Conservation (phyloP, 2,329 filamentous ascomycete species). For the Pleoardoris graminearum region DNA sequence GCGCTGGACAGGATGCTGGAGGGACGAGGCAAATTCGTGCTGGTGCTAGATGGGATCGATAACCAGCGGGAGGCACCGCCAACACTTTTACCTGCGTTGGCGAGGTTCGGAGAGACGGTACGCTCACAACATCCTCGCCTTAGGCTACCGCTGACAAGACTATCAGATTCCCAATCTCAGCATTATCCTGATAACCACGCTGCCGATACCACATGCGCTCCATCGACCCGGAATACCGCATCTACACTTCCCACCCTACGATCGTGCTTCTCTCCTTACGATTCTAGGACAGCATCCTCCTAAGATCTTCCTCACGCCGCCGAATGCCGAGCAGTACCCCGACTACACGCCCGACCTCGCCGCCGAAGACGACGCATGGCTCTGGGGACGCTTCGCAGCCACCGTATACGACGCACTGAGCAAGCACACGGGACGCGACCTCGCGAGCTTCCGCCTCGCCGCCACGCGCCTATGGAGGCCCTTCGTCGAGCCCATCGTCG, state of each 20-base stretch:
- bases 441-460: slow-evolving; percentile 71
- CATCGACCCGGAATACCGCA: slow-evolving; percentile 72
- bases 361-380: slow-evolving; percentile 64
- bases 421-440: slow-evolving; percentile 76
- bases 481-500: slow-evolving; percentile 77
- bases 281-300: slow-evolving; percentile 65
- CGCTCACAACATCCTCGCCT: slow-evolving; percentile 35
- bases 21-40: slow-evolving; percentile 65
- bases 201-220: slow-evolving; percentile 69
- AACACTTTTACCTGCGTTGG: slow-evolving; percentile 79
- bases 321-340: slow-evolving; percentile 46
- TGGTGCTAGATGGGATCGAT: slow-evolving; percentile 89
- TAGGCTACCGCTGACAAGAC: neutral
- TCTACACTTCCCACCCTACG: slow-evolving; percentile 83
- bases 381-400: slow-evolving; percentile 79
- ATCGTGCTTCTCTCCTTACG: slow-evolving; percentile 74
- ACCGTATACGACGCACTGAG: slow-evolving; percentile 87
- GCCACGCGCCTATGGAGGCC: slow-evolving; percentile 79
- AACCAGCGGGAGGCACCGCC: slow-evolving; percentile 76
- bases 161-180: slow-evolving; percentile 75
- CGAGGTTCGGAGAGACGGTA: slow-evolving; percentile 79
- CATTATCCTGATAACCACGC: slow-evolving; percentile 74
- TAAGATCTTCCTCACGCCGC: slow-evolving; percentile 50
- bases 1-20: slow-evolving; percentile 69
- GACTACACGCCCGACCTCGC: slow-evolving; percentile 53